These are phyloP conservation scores for Nematocida ironsii DNA, from an alignment of 371 early-diverging fungal species.

Conservation along the genomic window DNA sequence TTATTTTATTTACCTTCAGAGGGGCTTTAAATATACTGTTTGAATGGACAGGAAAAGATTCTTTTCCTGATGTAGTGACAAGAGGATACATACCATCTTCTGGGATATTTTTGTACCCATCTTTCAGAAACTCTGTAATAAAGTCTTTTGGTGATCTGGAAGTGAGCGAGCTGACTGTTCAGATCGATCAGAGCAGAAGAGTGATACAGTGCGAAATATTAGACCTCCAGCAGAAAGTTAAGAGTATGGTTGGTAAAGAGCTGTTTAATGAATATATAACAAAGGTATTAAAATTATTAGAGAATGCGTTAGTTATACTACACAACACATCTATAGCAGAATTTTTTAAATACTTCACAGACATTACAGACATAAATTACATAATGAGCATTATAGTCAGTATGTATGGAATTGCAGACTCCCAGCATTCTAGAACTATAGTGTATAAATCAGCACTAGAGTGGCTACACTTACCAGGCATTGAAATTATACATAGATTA, in stretches of 20 bases:
- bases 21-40: neutral
- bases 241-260: neutral
- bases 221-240: conserved; percentile 9
- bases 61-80: neutral
- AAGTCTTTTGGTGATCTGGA: conserved; percentile 16
- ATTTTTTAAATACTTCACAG: conserved; percentile 13
- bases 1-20: conserved; percentile 14
- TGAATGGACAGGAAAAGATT: neutral
- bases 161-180: conserved; percentile 22
- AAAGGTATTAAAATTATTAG: neutral
- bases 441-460: neutral
- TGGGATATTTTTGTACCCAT: conserved; percentile 42
- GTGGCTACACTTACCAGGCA: conserved; percentile 4
- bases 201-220: conserved; percentile 20
- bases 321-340: conserved; percentile 1
- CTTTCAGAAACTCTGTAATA: conserved; percentile 19
- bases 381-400: neutral
- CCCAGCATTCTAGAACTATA: neutral
- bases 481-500: conserved; percentile 16
- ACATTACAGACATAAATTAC: conserved; percentile 1
- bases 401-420: conserved; percentile 7
- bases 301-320: neutral
- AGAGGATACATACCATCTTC: conserved; percentile 7
- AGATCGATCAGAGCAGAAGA: neutral
- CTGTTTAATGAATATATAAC: conserved; percentile 8